Evolutionary conservation across 2,329 filamentous ascomycete genomes (phyloP).

Genomic region (Raffaelea arxii): DNA sequence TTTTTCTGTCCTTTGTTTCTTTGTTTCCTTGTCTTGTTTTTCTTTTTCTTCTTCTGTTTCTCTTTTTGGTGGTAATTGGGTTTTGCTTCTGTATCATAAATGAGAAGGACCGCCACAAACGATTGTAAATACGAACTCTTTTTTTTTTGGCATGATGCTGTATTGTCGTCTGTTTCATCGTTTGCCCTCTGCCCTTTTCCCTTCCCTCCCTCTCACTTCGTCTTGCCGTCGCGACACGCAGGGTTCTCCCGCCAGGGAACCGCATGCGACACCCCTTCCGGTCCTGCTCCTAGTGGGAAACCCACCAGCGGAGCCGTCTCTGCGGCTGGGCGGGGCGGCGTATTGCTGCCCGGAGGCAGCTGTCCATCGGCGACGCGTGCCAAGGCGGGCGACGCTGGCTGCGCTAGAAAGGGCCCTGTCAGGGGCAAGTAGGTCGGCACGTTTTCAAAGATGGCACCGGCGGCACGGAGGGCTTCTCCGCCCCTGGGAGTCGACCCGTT

Average conservation of each 20-base stretch:
- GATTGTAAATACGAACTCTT: too few relatives aligned
- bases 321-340: not conserved
- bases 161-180: too few relatives aligned
- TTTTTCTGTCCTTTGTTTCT: conserved; percentile 1
- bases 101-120: too few relatives aligned
- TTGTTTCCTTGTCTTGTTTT: not conserved
- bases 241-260: conserved; percentile 4
- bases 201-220: not conserved
- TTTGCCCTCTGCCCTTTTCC: too few relatives aligned
- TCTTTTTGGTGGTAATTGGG: not conserved
- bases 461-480: too few relatives aligned
- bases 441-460: conserved; percentile 9
- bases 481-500: too few relatives aligned
- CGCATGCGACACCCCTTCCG: conserved; percentile 19
- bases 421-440: conserved; percentile 9
- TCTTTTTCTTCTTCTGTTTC: not conserved
- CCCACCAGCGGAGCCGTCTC: conserved; percentile 19
- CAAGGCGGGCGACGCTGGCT: not conserved
- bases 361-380: not conserved
- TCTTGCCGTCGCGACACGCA: conserved; percentile 1
- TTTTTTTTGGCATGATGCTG: too few relatives aligned
- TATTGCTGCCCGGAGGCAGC: not conserved
- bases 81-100: not conserved
- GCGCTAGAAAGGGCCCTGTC: conserved; percentile 5
- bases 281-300: conserved; percentile 31